These are phyloP conservation scores for Rutstroemia sp. DNA, from an alignment of 2,329 filamentous ascomycete genomes.

Conservation along the genomic window DNA sequence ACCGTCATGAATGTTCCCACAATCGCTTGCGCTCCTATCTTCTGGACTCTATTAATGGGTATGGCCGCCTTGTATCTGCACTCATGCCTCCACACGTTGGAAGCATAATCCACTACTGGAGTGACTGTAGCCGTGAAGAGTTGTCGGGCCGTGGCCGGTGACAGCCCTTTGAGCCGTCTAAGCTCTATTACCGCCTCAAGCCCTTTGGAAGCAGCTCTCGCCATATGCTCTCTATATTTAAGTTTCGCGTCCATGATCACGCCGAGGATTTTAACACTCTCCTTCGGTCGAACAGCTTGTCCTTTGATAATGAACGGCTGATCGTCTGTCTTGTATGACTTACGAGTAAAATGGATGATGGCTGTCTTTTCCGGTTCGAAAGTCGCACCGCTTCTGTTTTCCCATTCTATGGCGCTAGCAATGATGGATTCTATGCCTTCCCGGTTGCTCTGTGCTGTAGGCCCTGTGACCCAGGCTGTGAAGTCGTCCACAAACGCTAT, in stretches of 20 bases:
- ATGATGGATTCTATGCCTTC: slow-evolving; percentile 24
- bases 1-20: too few relatives aligned
- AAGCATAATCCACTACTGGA: slow-evolving; percentile 24
- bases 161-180: slow-evolving; percentile 7
- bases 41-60: too few relatives aligned
- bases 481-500: too few relatives aligned
- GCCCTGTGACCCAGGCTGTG: slow-evolving; percentile 12
- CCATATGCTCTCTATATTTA: slow-evolving; percentile 15
- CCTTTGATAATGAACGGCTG: background rate
- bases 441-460: slow-evolving; percentile 18
- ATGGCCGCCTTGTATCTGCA: too few relatives aligned
- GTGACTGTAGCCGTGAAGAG: slow-evolving; percentile 23
- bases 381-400: slow-evolving; percentile 23
- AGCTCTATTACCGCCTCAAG: slow-evolving; percentile 15
- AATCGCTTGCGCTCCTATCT: too few relatives aligned
- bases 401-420: slow-evolving; percentile 18
- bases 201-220: slow-evolving; percentile 22
- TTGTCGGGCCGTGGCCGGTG: slow-evolving; percentile 14
- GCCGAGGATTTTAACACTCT: too few relatives aligned
- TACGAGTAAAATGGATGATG: slow-evolving; percentile 17
- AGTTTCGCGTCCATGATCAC: too few relatives aligned
- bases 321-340: background rate
- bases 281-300: too few relatives aligned
- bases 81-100: too few relatives aligned
- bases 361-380: slow-evolving; percentile 25